Evolutionary conservation across 2,329 filamentous ascomycete species (phyloP).

Genomic region (Fusarium robinianum): DNA sequence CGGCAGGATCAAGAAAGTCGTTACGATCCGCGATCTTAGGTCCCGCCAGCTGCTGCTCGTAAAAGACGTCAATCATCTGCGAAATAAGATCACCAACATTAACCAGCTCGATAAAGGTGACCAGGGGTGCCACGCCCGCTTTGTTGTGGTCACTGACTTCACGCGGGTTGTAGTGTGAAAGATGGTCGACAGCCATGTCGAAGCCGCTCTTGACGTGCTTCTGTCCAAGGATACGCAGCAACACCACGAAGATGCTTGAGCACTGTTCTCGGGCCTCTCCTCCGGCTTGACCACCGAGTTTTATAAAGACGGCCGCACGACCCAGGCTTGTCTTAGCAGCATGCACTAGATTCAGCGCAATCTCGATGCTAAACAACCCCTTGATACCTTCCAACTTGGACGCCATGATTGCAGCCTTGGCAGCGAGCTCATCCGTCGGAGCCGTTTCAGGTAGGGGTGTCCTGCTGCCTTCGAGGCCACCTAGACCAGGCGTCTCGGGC

Average conservation of each 20-base stretch:
- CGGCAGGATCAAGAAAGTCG: conserved; percentile 90
- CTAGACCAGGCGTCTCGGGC: conserved; percentile 54
- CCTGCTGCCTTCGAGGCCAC: conserved; percentile 45
- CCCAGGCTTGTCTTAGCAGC: conserved; percentile 86
- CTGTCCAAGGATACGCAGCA: conserved; percentile 83
- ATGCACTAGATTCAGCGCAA: conserved; percentile 88
- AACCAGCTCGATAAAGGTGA: conserved; percentile 95
- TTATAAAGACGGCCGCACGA: conserved; percentile 80
- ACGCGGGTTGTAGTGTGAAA: conserved; percentile 88
- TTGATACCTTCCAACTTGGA: conserved; percentile 92
- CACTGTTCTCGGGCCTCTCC: conserved; percentile 88
- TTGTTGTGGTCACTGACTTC: conserved; percentile 74
- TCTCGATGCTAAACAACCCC: conserved; percentile 93
- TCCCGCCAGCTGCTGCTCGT: conserved; percentile 87
- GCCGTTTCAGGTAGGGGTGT: conserved; percentile 62
- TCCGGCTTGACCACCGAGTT: conserved; percentile 77
- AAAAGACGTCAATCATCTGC: conserved; percentile 99
- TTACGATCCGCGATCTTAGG: conserved; percentile 86
- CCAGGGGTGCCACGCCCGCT: conserved; percentile 82
- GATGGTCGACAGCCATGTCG: conserved; percentile 86
- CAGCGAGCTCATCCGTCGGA: conserved; percentile 88
- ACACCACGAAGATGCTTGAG: conserved; percentile 80
- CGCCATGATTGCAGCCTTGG: conserved; percentile 97
- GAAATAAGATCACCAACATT: conserved; percentile 98
- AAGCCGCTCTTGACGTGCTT: conserved; percentile 92